phyloP scores from a whole-genome alignment of 805 yeast genomes.

The Yarrowia deformans region DNA sequence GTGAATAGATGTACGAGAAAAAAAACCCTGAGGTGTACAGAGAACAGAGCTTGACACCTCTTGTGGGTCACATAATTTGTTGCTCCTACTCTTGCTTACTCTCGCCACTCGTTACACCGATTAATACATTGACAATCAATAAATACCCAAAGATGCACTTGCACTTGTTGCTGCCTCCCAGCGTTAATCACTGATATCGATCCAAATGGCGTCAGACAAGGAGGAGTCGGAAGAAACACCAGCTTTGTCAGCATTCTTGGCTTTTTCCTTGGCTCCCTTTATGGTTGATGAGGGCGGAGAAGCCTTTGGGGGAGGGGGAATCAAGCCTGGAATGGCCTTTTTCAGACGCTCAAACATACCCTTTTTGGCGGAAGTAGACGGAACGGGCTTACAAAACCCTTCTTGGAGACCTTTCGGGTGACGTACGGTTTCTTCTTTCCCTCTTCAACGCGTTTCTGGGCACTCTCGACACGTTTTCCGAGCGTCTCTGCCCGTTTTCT shows the following conservation, averaged over 20 bases:
- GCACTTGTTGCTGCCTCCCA: background rate
- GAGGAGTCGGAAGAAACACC: slow-evolving; percentile 8
- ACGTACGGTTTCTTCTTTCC: background rate
- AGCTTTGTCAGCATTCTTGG: slow-evolving; percentile 52
- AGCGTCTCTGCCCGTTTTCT: background rate
- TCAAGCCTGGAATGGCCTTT: background rate
- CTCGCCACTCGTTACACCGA: too few species aligned
- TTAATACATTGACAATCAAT: background rate
- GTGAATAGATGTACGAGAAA: too few species aligned
- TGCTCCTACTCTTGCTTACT: too few species aligned
- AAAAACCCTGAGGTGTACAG: too few species aligned
- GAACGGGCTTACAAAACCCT: background rate
- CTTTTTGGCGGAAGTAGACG: background rate
- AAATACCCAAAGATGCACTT: background rate
- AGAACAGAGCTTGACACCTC: too few species aligned
- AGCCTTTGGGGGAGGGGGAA: slow-evolving; percentile 4
- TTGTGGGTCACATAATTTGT: too few species aligned
- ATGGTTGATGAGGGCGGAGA: background rate
- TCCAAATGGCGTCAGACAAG: slow-evolving; percentile 20
- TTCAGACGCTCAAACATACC: slow-evolving; percentile 5
- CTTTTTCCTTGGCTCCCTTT: slow-evolving; percentile 44
- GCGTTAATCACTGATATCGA: slow-evolving; percentile 20
- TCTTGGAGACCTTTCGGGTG: background rate
- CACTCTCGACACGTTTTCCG: background rate
- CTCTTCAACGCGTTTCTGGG: background rate